Evolutionary conservation across 164 flowering plant species (phyloP), one percentile per base, ranked within the genome.

Genomic region (Stephania japonica): DNA sequence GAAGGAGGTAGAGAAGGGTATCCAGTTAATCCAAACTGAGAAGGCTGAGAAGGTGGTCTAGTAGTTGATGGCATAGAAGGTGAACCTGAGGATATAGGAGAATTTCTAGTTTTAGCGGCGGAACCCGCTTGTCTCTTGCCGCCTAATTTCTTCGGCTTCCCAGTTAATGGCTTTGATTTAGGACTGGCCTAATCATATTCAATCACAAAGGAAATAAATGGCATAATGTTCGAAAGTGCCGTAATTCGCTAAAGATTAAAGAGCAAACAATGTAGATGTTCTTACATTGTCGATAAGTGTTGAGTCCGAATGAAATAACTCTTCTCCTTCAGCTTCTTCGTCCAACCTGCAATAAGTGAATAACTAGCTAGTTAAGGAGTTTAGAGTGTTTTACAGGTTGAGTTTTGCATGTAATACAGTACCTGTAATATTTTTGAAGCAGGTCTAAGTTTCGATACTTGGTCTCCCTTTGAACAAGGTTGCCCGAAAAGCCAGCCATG

Each of bases 401-500:
- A n/a, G n/a, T n/a, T n/a, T n/a, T n/a, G 18, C 8, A 21, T 21
- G 27, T 72, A 41, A 27, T 24, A 56, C 56, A 26, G 13, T 80
- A 86, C 88, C 88, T 87, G 68, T 83, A 87, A 76, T 85, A 87
- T 56, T 86, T 86, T 70, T 87, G 90, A 75, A 87, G 83, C 81
- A 86, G 74, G 80, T 84, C 87, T 78, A 84, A 80, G 78, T 82
- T 87, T 75, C 86, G 70, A 75, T 86, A 84, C 75, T 87, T 86
- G 67, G 90, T 87, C 79, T 87, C 90, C 68, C 66, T 82, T 62
- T 79, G 88, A 70, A 86, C 85, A 53, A 82, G 62, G 53, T 83
- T 85, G 78, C 82, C 84, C 53, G 90, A 82, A 75, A 83, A 85
- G 75, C 90, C 90, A 70, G 90, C 88, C 88, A 87, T 85, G 82